phyloP scores from a whole-genome alignment of 441 rosid genomes.

The Hura crepitans region DNA sequence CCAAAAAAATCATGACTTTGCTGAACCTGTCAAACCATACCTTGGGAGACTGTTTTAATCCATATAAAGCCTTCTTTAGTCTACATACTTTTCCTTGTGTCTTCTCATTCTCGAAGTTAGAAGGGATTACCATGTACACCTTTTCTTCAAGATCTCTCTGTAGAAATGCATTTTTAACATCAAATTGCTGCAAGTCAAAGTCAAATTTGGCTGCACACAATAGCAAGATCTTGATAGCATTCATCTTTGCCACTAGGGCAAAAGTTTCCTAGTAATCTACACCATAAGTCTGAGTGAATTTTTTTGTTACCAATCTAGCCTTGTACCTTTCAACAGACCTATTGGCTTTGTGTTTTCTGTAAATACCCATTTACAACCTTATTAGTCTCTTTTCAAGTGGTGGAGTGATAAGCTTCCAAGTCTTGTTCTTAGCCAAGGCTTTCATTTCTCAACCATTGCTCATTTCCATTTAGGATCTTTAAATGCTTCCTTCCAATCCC shows the following conservation, averaged over 20 bases:
- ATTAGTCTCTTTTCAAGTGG: neutral
- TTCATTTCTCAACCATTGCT: neutral
- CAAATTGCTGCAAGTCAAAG: neutral
- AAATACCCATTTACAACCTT: neutral
- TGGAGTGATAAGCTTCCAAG: neutral
- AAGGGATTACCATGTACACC: too few species aligned
- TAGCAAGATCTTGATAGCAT: neutral
- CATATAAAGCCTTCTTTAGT: neutral
- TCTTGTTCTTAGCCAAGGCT: neutral
- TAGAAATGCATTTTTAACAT: too few species aligned
- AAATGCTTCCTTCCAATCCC: neutral
- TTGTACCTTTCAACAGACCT: neutral
- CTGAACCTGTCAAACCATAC: neutral
- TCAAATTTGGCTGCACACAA: neutral
- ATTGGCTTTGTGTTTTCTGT: neutral
- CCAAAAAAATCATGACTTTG: neutral
- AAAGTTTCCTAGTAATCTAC: neutral
- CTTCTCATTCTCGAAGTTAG: too few species aligned
- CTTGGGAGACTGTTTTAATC: neutral
- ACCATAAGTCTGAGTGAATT: neutral
- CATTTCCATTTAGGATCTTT: neutral
- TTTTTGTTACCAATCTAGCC: neutral
- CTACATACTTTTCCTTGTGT: too few species aligned
- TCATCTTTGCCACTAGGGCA: neutral
- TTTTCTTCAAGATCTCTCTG: too few species aligned